Conservation (phyloP, 345 rosid genomes). For the Nephelium lappaceum region DNA sequence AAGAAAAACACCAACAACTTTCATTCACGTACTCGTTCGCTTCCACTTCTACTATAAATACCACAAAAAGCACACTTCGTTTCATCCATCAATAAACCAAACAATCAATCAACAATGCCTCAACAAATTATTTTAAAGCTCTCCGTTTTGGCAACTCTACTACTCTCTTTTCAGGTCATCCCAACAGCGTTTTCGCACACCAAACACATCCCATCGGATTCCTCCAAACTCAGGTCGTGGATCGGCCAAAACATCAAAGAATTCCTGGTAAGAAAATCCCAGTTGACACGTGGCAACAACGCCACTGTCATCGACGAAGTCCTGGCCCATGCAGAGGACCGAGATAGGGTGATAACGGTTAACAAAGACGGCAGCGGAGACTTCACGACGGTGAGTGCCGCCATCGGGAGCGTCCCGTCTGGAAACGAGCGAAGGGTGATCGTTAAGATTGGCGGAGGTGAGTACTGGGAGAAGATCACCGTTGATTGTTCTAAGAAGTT, state of each 20-base stretch:
- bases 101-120: too few relatives aligned
- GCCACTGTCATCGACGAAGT: not conserved
- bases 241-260: slow-evolving; percentile 19
- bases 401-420: slow-evolving; percentile 19
- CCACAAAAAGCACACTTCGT: too few relatives aligned
- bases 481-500: slow-evolving; percentile 10
- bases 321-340: slow-evolving; percentile 15
- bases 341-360: slow-evolving; percentile 18
- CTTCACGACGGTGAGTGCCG: slow-evolving; percentile 25
- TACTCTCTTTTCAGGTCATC: not conserved
- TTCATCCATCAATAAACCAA: too few relatives aligned
- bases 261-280: not conserved
- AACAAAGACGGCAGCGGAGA: slow-evolving; percentile 16
- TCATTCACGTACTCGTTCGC: not conserved
- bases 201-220: slow-evolving; percentile 16
- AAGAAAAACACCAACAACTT: not conserved
- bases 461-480: slow-evolving; percentile 34
- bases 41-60: not conserved
- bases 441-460: slow-evolving; percentile 26
- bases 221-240: slow-evolving; percentile 24
- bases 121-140: too few relatives aligned
- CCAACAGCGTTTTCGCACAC: slow-evolving; percentile 5
- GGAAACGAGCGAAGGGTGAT: slow-evolving; percentile 10
- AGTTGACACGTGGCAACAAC: not conserved
- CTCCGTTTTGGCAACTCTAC: not conserved